Conservation (phyloP, 352 stramenopile species). For the Pythium graminicola region DNA sequence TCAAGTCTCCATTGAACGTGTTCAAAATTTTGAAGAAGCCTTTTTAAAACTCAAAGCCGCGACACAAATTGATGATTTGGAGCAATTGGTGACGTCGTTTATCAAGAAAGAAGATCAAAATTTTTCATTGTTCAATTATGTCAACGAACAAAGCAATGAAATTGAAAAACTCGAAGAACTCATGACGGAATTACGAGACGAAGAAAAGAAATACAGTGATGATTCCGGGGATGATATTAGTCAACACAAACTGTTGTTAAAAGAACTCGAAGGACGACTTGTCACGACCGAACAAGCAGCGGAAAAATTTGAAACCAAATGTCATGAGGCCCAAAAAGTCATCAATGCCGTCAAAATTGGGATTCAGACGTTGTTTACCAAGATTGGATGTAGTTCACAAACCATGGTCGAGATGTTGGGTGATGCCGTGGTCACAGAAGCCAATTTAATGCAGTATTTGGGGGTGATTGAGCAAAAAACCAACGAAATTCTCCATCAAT, state of each 20-base stretch:
- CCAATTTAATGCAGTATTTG: conserved; percentile 94
- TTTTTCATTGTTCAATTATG: conserved; percentile 95
- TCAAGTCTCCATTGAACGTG: conserved; percentile 83
- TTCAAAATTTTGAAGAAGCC: conserved; percentile 94
- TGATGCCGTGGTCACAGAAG: conserved; percentile 87
- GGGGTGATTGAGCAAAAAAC: conserved; percentile 93
- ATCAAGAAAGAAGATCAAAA: conserved; percentile 97
- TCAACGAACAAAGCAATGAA: conserved; percentile 93
- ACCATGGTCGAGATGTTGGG: conserved; percentile 82
- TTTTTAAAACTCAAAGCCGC: conserved; percentile 93
- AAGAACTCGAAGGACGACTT: conserved; percentile 83
- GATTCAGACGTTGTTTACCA: conserved; percentile 70
- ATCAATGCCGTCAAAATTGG: conserved; percentile 87
- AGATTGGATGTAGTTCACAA: conserved; percentile 77
- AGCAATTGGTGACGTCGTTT: conserved; percentile 90
- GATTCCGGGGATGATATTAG: conserved; percentile 80
- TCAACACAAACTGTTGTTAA: conserved; percentile 86
- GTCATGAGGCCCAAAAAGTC: conserved; percentile 81
- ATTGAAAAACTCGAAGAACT: conserved; percentile 90
- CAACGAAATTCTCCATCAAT: conserved; percentile 90
- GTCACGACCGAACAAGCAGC: conserved; percentile 69
- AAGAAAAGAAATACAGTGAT: conserved; percentile 82
- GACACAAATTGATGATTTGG: conserved; percentile 89
- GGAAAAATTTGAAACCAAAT: conserved; percentile 89
- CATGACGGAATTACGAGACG: conserved; percentile 58